These are phyloP conservation scores for Annulohypoxylon maeteangense DNA, from an alignment of 495 filamentous ascomycete species.

Conservation along the genomic window DNA sequence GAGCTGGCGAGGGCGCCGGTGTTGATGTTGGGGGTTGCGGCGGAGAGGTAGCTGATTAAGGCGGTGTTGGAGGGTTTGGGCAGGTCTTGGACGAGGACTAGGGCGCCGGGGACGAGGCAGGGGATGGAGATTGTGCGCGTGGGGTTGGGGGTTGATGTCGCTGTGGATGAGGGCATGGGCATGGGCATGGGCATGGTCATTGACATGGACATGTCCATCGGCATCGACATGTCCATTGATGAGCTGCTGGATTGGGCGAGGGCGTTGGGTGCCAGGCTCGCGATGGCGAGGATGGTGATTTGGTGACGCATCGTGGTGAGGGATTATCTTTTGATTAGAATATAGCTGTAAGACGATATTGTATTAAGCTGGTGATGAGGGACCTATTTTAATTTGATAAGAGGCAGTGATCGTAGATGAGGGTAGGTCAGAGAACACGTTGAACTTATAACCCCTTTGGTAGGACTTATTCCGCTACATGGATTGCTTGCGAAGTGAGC, in stretches of 20 bases:
- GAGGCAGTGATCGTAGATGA: neutral
- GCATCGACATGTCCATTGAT: neutral
- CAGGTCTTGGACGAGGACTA: neutral
- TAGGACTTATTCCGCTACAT: neutral
- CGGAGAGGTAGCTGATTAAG: neutral
- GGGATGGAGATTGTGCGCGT: neutral
- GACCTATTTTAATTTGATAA: neutral
- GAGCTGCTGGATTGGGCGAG: neutral
- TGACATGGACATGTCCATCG: neutral
- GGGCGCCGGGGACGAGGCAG: neutral
- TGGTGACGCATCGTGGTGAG: slow-evolving; percentile 11
- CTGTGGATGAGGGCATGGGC: neutral
- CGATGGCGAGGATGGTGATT: slow-evolving; percentile 11
- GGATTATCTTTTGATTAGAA: neutral
- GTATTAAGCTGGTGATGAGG: neutral
- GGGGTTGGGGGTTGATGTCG: neutral
- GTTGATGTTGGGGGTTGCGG: neutral
- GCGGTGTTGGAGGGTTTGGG: neutral
- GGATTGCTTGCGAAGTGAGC: neutral
- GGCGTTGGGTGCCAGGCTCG: slow-evolving; percentile 16
- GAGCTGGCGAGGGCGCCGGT: neutral
- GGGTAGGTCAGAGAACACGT: neutral
- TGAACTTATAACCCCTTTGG: neutral
- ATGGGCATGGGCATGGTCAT: neutral
- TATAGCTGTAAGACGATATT: neutral